phyloP scores from a whole-genome alignment of 306 rosid species.

The Medicago truncatula region MtrunA17r5.0-ANR NC_053048.1:40514001-40514500 shows the following conservation, averaged over 20 bases:
- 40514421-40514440: constrained; percentile 29
- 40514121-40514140: too few species aligned
- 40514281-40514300: not conserved
- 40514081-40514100: too few species aligned
- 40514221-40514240: too few species aligned
- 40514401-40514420: constrained; percentile 40
- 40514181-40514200: too few species aligned
- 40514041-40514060: not conserved
- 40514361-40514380: constrained; percentile 22
- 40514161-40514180: too few species aligned
- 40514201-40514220: too few species aligned
- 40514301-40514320: constrained; percentile 26
- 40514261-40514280: too few species aligned
- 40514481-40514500: not conserved
- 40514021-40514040: not conserved
- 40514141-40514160: too few species aligned
- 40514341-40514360: constrained; percentile 26
- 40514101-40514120: too few species aligned
- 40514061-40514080: too few species aligned
- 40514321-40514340: constrained; percentile 41
- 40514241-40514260: too few species aligned
- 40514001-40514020: not conserved
- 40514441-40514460: constrained; percentile 12
- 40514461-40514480: constrained; percentile 3
- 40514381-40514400: constrained; percentile 8